Evolutionary conservation across 257 asterid genomes (phyloP).

Genomic region (Cruciata laevipes): DNA sequence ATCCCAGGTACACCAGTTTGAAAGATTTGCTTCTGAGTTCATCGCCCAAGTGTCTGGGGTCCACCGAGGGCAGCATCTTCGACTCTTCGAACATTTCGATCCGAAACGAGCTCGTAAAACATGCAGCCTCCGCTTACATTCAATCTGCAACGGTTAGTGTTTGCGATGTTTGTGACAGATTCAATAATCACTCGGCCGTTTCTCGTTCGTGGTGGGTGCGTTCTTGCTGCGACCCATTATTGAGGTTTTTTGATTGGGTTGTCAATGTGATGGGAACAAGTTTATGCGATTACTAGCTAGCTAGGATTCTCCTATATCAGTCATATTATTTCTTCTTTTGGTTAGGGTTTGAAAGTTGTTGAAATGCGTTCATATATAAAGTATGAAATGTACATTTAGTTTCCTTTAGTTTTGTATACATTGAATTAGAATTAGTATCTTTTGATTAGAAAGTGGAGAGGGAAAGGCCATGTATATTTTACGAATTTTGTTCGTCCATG

Average conservation of each 20-base stretch:
- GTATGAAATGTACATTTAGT: no score
- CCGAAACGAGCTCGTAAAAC: slow-evolving; percentile 54
- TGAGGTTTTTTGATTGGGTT: slow-evolving; percentile 22
- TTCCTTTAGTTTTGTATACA: no score
- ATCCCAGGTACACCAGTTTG: slow-evolving; percentile 38
- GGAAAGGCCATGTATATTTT: no score
- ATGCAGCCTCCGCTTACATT: slow-evolving; percentile 64
- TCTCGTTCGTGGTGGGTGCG: slow-evolving; percentile 26
- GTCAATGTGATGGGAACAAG: slow-evolving; percentile 8
- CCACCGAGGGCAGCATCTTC: slow-evolving; percentile 14
- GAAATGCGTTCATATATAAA: no score
- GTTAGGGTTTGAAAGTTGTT: no score
- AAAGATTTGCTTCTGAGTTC: slow-evolving; percentile 35
- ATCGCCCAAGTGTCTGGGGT: slow-evolving; percentile 18
- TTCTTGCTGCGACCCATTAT: slow-evolving; percentile 21
- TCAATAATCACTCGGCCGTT: slow-evolving; percentile 16
- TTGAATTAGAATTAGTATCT: no score
- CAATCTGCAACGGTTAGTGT: slow-evolving; percentile 43
- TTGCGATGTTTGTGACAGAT: slow-evolving; percentile 20
- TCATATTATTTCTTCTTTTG: no score
- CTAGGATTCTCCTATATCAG: no score
- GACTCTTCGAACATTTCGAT: slow-evolving; percentile 34
- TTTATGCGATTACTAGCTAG: neutral
- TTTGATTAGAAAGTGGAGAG: no score
- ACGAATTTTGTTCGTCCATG: no score